Conservation (phyloP, 768 basidiomycete species). For the Scleroderma bovista region DNA sequence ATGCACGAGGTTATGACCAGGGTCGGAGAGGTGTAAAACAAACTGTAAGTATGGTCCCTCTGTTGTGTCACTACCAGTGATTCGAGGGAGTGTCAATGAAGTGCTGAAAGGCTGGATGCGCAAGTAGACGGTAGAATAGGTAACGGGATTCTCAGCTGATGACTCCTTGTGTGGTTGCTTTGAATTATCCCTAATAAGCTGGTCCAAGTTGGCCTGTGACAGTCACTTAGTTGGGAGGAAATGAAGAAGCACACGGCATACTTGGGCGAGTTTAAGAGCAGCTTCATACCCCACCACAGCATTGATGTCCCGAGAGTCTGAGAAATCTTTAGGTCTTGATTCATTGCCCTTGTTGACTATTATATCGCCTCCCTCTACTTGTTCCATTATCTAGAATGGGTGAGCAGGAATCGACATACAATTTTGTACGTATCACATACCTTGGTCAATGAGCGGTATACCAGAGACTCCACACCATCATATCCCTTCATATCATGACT, state of each 20-base stretch:
- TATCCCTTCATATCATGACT: conserved; percentile 97
- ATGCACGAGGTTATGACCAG: conserved; percentile 68
- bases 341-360: conserved; percentile 81
- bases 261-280: conserved; percentile 82
- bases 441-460: conserved; percentile 79
- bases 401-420: conserved; percentile 2
- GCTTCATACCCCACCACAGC: conserved; percentile 79
- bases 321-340: conserved; percentile 57
- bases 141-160: conserved; percentile 53
- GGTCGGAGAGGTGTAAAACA: conserved; percentile 65
- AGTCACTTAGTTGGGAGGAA: conserved; percentile 2
- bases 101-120: conserved; percentile 86
- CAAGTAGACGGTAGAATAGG: conserved; percentile 87
- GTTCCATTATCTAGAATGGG: conserved; percentile 73
- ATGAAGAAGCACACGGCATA: conserved; percentile 22
- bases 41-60: conserved; percentile 49
- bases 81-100: conserved; percentile 41
- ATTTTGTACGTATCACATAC: conserved; percentile 39
- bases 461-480: conserved; percentile 91
- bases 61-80: conserved; percentile 15
- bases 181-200: conserved; percentile 63
- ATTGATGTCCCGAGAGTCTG: conserved; percentile 62
- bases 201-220: conserved; percentile 68
- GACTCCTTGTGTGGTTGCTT: conserved; percentile 23
- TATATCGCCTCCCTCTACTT: conserved; percentile 89